Evolutionary conservation across 2,329 filamentous ascomycete species (phyloP).

Genomic region (Colletotrichum sp.): DNA sequence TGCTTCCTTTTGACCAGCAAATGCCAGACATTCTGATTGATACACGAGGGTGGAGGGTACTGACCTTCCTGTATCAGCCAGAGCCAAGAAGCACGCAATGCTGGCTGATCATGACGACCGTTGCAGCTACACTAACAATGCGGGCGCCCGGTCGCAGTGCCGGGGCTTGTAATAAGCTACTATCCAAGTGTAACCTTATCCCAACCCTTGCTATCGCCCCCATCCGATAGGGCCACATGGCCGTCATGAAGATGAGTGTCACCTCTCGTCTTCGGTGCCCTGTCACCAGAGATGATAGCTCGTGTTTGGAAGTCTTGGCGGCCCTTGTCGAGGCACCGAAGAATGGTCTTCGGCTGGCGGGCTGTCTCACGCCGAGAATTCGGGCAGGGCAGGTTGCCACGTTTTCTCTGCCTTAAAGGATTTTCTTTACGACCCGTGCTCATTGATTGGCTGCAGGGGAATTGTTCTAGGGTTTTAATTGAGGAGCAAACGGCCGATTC

Average conservation of each 20-base stretch:
- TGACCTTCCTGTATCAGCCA: constrained; percentile 15
- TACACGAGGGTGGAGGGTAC: background rate
- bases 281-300: background rate
- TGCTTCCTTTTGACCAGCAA: background rate
- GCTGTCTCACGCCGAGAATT: background rate
- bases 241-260: background rate
- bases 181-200: background rate
- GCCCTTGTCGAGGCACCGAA: background rate
- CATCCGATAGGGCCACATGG: background rate
- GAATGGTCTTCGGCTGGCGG: background rate
- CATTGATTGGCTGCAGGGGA: background rate
- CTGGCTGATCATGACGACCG: constrained; percentile 7
- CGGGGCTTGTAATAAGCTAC: background rate
- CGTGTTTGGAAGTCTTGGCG: constrained; percentile 3
- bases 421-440: background rate
- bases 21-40: background rate
- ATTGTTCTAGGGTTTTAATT: background rate
- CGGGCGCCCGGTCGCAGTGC: background rate
- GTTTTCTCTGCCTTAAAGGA: background rate
- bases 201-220: background rate
- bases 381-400: background rate
- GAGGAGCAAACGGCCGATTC: background rate
- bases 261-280: background rate
- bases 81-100: constrained; percentile 21
- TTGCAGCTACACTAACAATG: background rate